Evolutionary conservation across 176 grass and related monocot species (phyloP), one percentile per base, ranked within the genome.

Genomic region (Oryza longistaminata): DNA sequence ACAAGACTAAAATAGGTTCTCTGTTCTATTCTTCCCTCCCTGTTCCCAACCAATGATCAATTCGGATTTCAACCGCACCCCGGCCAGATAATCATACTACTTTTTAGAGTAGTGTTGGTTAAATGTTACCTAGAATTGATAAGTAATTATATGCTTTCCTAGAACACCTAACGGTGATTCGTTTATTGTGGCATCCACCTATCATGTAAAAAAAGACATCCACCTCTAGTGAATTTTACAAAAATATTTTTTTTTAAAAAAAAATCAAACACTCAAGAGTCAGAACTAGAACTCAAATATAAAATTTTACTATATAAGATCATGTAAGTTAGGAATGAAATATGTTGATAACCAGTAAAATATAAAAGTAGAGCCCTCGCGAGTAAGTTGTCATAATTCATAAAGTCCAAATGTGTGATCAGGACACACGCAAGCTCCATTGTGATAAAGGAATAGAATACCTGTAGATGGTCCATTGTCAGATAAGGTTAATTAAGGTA

Each of bases 381-480:
- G 9, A 52, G 9, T 5, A 27, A 14, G 15, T 82, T 73, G 17
- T 27, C 9, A 62, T 82, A 72, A 9, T 11, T 26, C 9, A 72
- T 82, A 62, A 3, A 65, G 62, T 73, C 49, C 79, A 39, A 11
- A 70, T 60, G n/a, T 25, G 45, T 73, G 68, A 52, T 64, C 35
- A 73, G 70, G 13, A 42, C 11, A 43, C 9, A 82, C 11, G 13
- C 3, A 82, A 43, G 7, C 60, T 6, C 60, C 26, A 27, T 72
- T 11, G 13, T 43, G 15, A 60, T 42, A 44, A 29, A 60, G 62
- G 50, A 81, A 7, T 42, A 82, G 6, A 81, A 35, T 10, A 62
- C 3, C 29, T 31, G 15, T 15, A 64, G 35, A 62, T 82, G 24
- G 50, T 64, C 53, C 52, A 45, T 64, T 82, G 24, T 45, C 16